phyloP scores from a whole-genome alignment of 805 yeast genomes.

The Pichia occidentalis region DNA sequence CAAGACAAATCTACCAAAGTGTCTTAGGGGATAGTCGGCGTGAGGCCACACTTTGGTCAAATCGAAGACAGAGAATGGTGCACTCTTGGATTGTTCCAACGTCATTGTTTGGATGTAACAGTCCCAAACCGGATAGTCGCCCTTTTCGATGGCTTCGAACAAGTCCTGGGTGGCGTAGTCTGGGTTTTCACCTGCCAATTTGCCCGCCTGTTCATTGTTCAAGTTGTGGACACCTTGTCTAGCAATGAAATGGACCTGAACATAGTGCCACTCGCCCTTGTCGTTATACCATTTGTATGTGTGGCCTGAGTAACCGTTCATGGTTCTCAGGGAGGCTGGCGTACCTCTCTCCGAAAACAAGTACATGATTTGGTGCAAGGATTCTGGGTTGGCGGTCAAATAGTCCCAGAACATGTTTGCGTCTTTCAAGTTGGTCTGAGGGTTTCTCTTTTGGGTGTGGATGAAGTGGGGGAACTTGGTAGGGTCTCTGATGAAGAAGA shows the following conservation, averaged over 20 bases:
- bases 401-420: slow-evolving; percentile 84
- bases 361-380: slow-evolving; percentile 66
- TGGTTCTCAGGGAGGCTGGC: slow-evolving; percentile 65
- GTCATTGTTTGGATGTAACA: slow-evolving; percentile 84
- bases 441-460: slow-evolving; percentile 85
- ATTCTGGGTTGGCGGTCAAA: slow-evolving; percentile 64
- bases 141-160: slow-evolving; percentile 69
- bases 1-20: slow-evolving; percentile 71
- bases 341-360: slow-evolving; percentile 80
- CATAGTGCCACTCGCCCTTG: slow-evolving; percentile 71
- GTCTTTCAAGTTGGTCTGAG: slow-evolving; percentile 73
- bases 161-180: slow-evolving; percentile 78
- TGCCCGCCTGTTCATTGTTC: slow-evolving; percentile 61
- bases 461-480: slow-evolving; percentile 81
- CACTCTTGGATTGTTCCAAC: slow-evolving; percentile 64
- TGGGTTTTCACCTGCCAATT: slow-evolving; percentile 69
- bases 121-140: slow-evolving; percentile 80
- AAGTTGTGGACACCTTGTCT: slow-evolving; percentile 50
- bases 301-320: slow-evolving; percentile 84
- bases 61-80: slow-evolving; percentile 80
- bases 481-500: slow-evolving; percentile 80
- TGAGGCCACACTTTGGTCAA: slow-evolving; percentile 93
- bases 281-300: slow-evolving; percentile 74
- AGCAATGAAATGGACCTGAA: slow-evolving; percentile 66
- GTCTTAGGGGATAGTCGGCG: slow-evolving; percentile 75